A percentile compares a stretch with the other conserved stretches of the same genome.
These are phyloP conservation scores for Fusarium marasasianum DNA, from an alignment of 2,329 filamentous ascomycete species.

Conservation along the genomic window DNA sequence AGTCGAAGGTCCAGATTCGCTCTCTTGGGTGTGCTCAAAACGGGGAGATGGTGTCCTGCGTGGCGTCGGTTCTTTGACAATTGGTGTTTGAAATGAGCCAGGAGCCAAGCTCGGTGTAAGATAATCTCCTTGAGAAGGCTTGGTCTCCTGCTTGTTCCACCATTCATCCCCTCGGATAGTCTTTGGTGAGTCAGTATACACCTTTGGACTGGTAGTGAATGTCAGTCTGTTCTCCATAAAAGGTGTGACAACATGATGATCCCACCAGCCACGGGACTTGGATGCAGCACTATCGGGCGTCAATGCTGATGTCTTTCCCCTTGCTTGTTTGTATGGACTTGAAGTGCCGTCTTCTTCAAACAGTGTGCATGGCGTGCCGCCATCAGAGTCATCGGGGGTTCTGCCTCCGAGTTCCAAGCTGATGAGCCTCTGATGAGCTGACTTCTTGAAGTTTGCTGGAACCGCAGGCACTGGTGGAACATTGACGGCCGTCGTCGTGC, in stretches of 20 bases:
- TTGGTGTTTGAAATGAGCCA: conserved; percentile 45
- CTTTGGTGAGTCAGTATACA: conserved; percentile 46
- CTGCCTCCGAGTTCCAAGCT: conserved; percentile 46
- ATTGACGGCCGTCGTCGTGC: conserved; percentile 43
- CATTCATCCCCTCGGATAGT: conserved; percentile 47
- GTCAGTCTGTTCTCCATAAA: conserved; percentile 62
- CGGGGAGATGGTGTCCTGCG: conserved; percentile 47
- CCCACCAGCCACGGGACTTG: conserved; percentile 79
- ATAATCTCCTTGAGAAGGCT: conserved; percentile 24
- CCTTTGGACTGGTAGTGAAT: conserved; percentile 52
- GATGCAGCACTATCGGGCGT: conserved; percentile 62
- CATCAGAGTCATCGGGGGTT: conserved; percentile 59
- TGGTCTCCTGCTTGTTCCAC: conserved; percentile 47
- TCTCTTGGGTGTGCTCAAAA: conserved; percentile 13
- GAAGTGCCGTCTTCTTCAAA: conserved; percentile 74
- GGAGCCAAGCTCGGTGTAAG: conserved; percentile 26
- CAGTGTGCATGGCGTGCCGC: conserved; percentile 69
- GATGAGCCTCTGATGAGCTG: conserved; percentile 48
- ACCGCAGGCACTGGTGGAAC: conserved; percentile 70
- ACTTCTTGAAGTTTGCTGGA: conserved; percentile 55
- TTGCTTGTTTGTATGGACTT: conserved; percentile 51
- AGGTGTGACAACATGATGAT: conserved; percentile 76
- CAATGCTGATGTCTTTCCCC: conserved; percentile 49
- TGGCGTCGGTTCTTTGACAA: conserved; percentile 50
- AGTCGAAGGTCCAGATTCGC: conserved; percentile 33